Evolutionary conservation across 495 filamentous ascomycete species (phyloP).

Genomic region (Xylaria acuta): DNA sequence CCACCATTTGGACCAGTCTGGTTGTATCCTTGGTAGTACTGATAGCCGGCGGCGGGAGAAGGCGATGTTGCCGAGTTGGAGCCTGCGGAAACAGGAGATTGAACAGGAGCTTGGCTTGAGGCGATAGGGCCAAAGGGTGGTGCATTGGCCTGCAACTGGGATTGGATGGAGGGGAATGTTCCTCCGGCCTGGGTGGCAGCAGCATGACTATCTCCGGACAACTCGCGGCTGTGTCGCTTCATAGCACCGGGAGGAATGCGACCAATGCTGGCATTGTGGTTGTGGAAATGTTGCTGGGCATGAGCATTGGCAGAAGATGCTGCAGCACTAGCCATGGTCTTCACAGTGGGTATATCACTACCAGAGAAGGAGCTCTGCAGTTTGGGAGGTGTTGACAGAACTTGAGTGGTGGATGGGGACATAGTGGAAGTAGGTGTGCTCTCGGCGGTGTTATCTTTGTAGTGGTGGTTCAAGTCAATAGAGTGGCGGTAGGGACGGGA

Average conservation of each 20-base stretch:
- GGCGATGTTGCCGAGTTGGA: conserved; percentile 39
- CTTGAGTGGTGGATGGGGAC: conserved; percentile 47
- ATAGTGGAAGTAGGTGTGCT: conserved; percentile 40
- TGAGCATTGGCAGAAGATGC: conserved; percentile 59
- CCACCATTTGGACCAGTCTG: conserved; percentile 32
- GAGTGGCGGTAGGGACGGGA: conserved; percentile 62
- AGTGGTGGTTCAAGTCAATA: conserved; percentile 54
- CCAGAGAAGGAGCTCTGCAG: conserved; percentile 89
- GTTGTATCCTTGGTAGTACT: conserved; percentile 49
- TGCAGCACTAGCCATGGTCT: conserved; percentile 50
- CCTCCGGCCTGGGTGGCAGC: conserved; percentile 54
- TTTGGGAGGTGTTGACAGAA: conserved; percentile 65
- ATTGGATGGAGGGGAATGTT: conserved; percentile 61
- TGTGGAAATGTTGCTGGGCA: conserved; percentile 79
- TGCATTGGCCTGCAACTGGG: conserved; percentile 79
- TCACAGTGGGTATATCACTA: conserved; percentile 87
- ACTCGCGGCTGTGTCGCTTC: conserved; percentile 71
- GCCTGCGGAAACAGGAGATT: conserved; percentile 38
- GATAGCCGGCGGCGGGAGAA: conserved; percentile 46
- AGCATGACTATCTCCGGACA: conserved; percentile 54
- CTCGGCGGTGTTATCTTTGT: conserved; percentile 42
- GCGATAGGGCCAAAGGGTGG: conserved; percentile 67
- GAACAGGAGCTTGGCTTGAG: conserved; percentile 40
- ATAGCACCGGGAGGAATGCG: conserved; percentile 71
- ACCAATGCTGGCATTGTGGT: conserved; percentile 81